A percentile compares a stretch with the other conserved stretches of the same genome.
These are phyloP conservation scores for Canavalia ensiformis DNA, from an alignment of 306 rosid genomes.

Conservation along the genomic window DNA sequence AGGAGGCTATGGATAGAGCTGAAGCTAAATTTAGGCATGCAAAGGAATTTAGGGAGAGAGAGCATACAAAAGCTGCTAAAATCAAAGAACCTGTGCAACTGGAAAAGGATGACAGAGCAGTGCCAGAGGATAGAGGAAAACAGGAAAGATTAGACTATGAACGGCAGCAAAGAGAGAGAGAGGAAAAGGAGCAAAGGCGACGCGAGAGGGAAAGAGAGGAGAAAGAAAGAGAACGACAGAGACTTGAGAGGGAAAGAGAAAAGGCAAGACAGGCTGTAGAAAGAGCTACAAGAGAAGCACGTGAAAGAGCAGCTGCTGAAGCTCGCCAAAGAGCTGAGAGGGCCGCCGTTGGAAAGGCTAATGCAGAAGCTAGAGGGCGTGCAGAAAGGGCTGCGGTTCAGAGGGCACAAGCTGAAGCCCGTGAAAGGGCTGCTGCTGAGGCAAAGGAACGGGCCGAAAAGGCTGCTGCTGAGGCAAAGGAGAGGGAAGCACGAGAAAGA, in stretches of 20 bases:
- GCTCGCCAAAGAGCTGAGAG: conserved; percentile 89
- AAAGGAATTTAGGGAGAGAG: conserved; percentile 90
- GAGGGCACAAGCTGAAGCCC: conserved; percentile 96
- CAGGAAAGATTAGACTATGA: conserved; percentile 75
- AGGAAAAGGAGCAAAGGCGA: conserved; percentile 71
- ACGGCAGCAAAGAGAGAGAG: conserved; percentile 73
- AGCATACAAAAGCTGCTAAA: conserved; percentile 73
- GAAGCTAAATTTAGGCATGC: conserved; percentile 92
- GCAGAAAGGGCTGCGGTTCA: conserved; percentile 95
- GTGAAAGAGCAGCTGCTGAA: conserved; percentile 91
- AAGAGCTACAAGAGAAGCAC: conserved; percentile 99
- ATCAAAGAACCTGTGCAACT: conserved; percentile 70
- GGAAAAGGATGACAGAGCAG: conserved; percentile 69
- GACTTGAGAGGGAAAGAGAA: conserved; percentile 80
- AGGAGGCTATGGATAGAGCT: conserved; percentile 98
- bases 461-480: conserved; percentile 82
- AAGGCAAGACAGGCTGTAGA: conserved; percentile 92
- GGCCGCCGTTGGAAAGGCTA: conserved; percentile 87
- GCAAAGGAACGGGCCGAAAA: conserved; percentile 90
- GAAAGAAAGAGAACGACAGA: conserved; percentile 76
- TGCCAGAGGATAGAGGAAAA: conserved; percentile 60
- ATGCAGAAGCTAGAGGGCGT: conserved; percentile 91
- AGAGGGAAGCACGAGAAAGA: conserved; percentile 56
- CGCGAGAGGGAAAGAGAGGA: conserved; percentile 69
- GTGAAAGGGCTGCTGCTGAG: conserved; percentile 93